These are phyloP conservation scores for Trichosanthes truncata DNA, from an alignment of 306 rosid genomes.

Conservation along the genomic window DNA sequence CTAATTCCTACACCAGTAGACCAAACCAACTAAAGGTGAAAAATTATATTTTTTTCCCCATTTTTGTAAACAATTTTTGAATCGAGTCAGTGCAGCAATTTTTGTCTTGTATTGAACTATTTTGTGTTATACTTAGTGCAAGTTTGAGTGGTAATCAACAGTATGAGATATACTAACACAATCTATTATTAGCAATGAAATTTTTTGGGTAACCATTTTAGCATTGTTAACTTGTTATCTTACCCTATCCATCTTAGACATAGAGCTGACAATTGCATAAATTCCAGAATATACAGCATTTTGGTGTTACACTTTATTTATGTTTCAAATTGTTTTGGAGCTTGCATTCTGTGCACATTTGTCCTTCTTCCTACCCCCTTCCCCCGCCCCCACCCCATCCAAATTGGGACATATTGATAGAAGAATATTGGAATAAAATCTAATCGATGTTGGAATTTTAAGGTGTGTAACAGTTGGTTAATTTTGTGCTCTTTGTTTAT, in stretches of 20 bases:
- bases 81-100: background rate
- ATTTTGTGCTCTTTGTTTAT: conserved; percentile 16
- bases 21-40: background rate
- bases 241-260: background rate
- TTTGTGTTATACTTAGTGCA: background rate
- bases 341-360: background rate
- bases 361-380: too few relatives aligned
- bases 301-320: background rate
- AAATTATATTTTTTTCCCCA: conserved; percentile 23
- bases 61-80: background rate
- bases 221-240: background rate
- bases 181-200: background rate
- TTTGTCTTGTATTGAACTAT: background rate
- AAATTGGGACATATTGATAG: too few relatives aligned
- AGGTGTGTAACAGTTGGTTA: background rate
- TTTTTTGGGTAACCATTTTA: background rate
- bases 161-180: background rate
- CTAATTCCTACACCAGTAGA: background rate
- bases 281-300: too few relatives aligned
- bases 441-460: too few relatives aligned
- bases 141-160: background rate
- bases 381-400: too few relatives aligned
- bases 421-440: too few relatives aligned
- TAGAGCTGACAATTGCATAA: background rate
- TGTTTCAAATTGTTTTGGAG: background rate